Evolutionary conservation across 805 yeast species (phyloP).

Genomic region (Candida vartiovaarae): DNA sequence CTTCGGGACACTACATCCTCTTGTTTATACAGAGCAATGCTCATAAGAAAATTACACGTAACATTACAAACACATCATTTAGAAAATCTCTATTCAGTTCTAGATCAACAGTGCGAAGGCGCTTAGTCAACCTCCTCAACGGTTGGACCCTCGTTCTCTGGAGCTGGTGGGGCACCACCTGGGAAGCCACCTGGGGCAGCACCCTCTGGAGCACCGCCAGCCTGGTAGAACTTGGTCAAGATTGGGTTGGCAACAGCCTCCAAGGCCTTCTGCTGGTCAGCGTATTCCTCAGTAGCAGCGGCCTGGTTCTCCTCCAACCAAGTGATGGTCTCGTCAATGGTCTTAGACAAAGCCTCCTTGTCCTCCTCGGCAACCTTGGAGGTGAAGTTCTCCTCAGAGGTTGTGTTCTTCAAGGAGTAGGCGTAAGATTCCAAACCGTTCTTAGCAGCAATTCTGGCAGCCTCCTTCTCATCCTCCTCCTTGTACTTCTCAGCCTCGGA

Average conservation of each 20-base stretch:
- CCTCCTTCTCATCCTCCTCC: constrained; percentile 82
- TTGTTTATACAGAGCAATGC: too few relatives aligned
- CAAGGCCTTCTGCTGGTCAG: constrained; percentile 82
- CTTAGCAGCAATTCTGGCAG: constrained; percentile 86
- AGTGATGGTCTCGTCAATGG: constrained; percentile 77
- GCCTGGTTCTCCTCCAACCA: constrained; percentile 86
- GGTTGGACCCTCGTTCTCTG: constrained; percentile 53
- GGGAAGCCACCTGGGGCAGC: constrained; percentile 46
- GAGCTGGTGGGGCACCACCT: constrained; percentile 53
- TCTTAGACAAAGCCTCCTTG: constrained; percentile 81
- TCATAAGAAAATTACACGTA: too few relatives aligned
- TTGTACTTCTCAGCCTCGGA: constrained; percentile 90
- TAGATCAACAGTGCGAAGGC: too few relatives aligned
- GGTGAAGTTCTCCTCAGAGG: constrained; percentile 53
- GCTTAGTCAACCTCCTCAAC: constrained; percentile 74
- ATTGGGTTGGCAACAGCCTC: constrained; percentile 84
- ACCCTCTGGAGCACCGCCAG: constrained; percentile 46
- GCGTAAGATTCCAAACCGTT: constrained; percentile 92
- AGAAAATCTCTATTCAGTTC: too few relatives aligned
- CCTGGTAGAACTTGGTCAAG: constrained; percentile 76
- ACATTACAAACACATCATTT: too few relatives aligned
- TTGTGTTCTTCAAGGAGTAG: constrained; percentile 64
- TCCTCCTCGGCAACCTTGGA: constrained; percentile 83
- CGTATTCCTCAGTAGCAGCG: constrained; percentile 82
- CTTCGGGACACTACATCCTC: too few relatives aligned